phyloP scores from a whole-genome alignment of 768 basidiomycete genomes.

The Mycena vitilis region DNA sequence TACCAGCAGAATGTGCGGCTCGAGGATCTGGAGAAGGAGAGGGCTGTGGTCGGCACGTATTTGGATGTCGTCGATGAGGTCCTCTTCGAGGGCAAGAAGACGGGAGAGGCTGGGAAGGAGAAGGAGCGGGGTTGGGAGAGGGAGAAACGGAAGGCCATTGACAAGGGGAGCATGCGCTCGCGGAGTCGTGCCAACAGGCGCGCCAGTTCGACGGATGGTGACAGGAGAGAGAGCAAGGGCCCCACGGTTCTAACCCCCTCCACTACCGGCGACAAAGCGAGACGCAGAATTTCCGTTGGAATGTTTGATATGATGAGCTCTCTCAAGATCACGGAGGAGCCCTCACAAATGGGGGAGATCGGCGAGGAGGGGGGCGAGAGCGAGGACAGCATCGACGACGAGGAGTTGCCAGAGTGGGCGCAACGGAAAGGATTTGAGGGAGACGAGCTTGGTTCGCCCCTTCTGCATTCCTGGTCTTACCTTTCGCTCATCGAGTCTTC shows the following conservation, averaged over 20 bases:
- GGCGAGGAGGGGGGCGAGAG: conserved; percentile 56
- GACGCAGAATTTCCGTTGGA: conserved; percentile 64
- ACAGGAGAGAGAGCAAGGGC: conserved; percentile 34
- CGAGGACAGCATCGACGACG: conserved; percentile 69
- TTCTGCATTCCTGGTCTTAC: conserved; percentile 9
- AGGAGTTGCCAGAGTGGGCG: conserved; percentile 85
- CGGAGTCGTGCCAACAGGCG: conserved; percentile 59
- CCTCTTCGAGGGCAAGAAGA: conserved; percentile 72
- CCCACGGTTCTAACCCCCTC: conserved; percentile 35
- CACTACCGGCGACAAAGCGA: conserved; percentile 31
- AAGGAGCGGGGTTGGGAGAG: conserved; percentile 61
- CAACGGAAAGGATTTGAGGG: conserved; percentile 64
- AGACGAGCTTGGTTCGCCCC: conserved; percentile 68
- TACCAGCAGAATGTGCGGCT: conserved; percentile 75
- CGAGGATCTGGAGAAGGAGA: conserved; percentile 66
- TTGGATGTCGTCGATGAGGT: conserved; percentile 85
- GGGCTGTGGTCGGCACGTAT: conserved; percentile 67
- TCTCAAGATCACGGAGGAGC: conserved; percentile 66
- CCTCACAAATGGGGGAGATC: conserved; percentile 62
- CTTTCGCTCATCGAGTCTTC: conserved; percentile 9
- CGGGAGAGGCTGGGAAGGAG: conserved; percentile 51
- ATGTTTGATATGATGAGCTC: conserved; percentile 65
- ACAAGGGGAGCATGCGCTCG: conserved; percentile 54
- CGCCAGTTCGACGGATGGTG: conserved; percentile 59
- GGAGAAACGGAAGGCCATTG: conserved; percentile 57